A percentile compares a stretch with the other conserved stretches of the same genome.
phyloP scores from a whole-genome alignment of 169 alveolate genomes.

The Neospora caninum region DNA sequence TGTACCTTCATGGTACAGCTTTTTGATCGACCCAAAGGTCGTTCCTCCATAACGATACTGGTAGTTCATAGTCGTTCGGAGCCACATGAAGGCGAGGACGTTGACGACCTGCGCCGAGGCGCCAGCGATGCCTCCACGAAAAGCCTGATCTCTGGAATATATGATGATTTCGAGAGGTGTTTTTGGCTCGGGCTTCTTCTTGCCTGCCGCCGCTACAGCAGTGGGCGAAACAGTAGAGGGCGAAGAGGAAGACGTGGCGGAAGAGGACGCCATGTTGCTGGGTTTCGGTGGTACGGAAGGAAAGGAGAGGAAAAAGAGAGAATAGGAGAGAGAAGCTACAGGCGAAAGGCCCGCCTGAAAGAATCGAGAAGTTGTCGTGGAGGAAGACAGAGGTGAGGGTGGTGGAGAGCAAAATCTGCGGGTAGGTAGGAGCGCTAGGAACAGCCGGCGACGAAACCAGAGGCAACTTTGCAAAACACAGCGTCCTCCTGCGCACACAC shows the following conservation, averaged over 20 bases:
- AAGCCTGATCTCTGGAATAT: slow-evolving; percentile 56
- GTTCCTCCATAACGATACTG: slow-evolving; percentile 80
- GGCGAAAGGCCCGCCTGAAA: not conserved
- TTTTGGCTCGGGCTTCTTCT: not conserved
- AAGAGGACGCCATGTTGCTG: not conserved
- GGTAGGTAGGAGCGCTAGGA: too few species aligned
- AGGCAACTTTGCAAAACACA: too few species aligned
- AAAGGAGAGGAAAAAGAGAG: not conserved
- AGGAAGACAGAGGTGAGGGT: too few species aligned
- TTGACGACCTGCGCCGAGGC: slow-evolving; percentile 83
- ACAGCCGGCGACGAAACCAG: too few species aligned
- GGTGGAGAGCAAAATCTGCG: too few species aligned
- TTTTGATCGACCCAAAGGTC: slow-evolving; percentile 26
- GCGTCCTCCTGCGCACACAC: not conserved
- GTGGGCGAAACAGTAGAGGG: not conserved
- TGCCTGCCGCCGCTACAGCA: not conserved
- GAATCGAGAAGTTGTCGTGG: not conserved
- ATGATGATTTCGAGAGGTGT: slow-evolving; percentile 25
- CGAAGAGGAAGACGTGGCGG: not conserved
- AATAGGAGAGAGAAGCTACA: not conserved
- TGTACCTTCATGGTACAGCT: slow-evolving; percentile 60
- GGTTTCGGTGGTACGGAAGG: not conserved
- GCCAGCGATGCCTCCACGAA: slow-evolving; percentile 85
- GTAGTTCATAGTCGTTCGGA: slow-evolving; percentile 88
- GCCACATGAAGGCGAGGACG: slow-evolving; percentile 88